A percentile compares a stretch with the other conserved stretches of the same genome.
Conservation (phyloP, 306 rosid genomes). For the Medicago arabica region DNA sequence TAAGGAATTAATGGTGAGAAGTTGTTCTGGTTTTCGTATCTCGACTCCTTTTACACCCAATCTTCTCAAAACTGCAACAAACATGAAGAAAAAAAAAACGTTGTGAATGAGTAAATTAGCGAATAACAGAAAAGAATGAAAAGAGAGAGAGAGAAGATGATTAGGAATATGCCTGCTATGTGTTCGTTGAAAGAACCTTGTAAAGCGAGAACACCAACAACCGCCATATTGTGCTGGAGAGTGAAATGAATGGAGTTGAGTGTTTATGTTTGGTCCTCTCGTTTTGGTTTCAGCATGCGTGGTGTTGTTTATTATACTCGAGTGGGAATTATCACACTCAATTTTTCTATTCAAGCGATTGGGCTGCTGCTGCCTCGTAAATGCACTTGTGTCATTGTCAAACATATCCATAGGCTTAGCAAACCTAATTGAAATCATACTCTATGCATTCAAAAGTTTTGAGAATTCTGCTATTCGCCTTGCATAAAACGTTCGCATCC, state of each 20-base stretch:
- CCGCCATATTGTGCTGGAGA: constrained; percentile 51
- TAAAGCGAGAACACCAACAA: constrained; percentile 92
- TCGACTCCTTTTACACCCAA: constrained; percentile 87
- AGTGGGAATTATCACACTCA: neutral
- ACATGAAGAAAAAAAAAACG: neutral
- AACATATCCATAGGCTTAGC: too few relatives aligned
- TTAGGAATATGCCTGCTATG: constrained; percentile 64
- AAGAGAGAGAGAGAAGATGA: neutral
- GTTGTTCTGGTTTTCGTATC: constrained; percentile 92
- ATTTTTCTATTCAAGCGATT: too few relatives aligned
- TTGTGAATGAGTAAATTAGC: neutral
- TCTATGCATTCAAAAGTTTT: too few relatives aligned
- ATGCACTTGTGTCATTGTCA: too few relatives aligned
- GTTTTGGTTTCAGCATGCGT: constrained; percentile 12
- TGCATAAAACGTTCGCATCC: too few relatives aligned
- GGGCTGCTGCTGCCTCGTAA: too few relatives aligned
- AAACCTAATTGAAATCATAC: too few relatives aligned
- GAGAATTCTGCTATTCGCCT: too few relatives aligned
- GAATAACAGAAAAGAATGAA: neutral
- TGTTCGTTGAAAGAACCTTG: constrained; percentile 98
- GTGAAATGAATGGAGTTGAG: neutral
- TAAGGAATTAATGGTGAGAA: constrained; percentile 66
- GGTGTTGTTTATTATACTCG: neutral
- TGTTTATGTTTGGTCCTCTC: constrained; percentile 38
- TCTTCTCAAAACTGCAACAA: constrained; percentile 74